phyloP scores from a whole-genome alignment of 2,329 filamentous ascomycete species.

The Epichloe sibirici region DNA sequence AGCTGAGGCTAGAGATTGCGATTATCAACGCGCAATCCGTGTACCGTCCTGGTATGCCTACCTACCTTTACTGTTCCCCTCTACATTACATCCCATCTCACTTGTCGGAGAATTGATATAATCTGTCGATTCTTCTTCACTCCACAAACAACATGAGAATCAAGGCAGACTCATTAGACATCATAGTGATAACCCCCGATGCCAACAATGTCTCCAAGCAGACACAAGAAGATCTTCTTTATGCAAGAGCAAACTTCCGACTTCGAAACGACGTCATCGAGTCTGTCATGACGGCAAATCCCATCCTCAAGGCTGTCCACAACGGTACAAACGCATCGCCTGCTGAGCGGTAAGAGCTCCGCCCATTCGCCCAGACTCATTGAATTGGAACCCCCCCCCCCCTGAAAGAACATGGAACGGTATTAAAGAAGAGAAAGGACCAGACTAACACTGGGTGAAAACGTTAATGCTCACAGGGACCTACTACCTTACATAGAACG shows the following conservation, averaged over 20 bases:
- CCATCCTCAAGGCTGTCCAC: constrained; percentile 68
- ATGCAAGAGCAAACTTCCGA: constrained; percentile 57
- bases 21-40: constrained; percentile 43
- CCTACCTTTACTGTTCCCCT: too few relatives aligned
- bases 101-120: not conserved
- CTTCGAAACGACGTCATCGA: constrained; percentile 58
- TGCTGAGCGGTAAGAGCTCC: constrained; percentile 49
- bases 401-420: not conserved
- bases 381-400: too few relatives aligned
- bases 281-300: constrained; percentile 58
- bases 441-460: not conserved
- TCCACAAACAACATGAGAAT: not conserved
- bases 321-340: constrained; percentile 49
- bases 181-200: constrained; percentile 11
- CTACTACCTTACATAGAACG: constrained; percentile 53
- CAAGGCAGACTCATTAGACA: not conserved
- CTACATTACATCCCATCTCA: not conserved
- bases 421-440: not conserved
- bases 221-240: constrained; percentile 54
- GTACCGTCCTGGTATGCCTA: constrained; percentile 21
- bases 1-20: constrained; percentile 60
- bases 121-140: not conserved
- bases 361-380: not conserved
- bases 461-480: constrained; percentile 32
- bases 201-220: constrained; percentile 37